Percentiles rank a stretch among this genome's conserved stretches.
Conservation (phyloP, 371 early-diverging fungal genomes). For the Zychaea mexicana region DNA sequence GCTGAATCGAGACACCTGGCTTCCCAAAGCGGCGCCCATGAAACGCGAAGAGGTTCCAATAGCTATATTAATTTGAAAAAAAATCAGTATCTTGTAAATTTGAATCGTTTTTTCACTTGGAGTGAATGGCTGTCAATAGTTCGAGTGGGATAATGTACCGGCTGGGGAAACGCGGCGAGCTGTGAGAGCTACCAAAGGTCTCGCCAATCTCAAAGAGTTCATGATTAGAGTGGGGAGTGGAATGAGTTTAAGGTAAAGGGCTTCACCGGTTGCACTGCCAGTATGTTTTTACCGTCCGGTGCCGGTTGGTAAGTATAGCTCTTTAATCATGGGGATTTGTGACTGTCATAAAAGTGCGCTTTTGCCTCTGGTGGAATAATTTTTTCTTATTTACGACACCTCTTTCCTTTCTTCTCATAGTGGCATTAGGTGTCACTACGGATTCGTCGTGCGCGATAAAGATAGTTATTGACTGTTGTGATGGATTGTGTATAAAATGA, state of each 20-base stretch:
- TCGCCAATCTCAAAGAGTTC: slow-evolving; percentile 30
- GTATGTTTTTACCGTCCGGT: neutral
- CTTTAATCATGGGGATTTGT: no score
- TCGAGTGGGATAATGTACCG: neutral
- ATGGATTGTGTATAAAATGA: no score
- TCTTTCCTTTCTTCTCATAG: no score
- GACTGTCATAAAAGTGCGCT: no score
- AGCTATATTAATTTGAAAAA: neutral
- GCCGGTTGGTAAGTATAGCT: no score
- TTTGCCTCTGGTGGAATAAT: no score
- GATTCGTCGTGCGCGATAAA: no score
- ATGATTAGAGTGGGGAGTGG: slow-evolving; percentile 32
- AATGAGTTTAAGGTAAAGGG: slow-evolving; percentile 10
- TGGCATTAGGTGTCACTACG: no score
- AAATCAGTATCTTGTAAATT: neutral
- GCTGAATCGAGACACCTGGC: slow-evolving; percentile 42
- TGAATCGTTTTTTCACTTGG: neutral
- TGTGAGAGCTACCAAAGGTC: slow-evolving; percentile 14
- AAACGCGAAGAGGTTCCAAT: slow-evolving; percentile 12
- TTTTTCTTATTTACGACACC: no score
- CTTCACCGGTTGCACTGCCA: neutral
- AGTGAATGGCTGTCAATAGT: neutral
- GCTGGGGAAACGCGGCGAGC: slow-evolving; percentile 14
- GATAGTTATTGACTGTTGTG: no score
- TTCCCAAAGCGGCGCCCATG: slow-evolving; percentile 13